phyloP scores from a whole-genome alignment of 768 basidiomycete genomes.

The Xerocomellus amylosporus region DNA sequence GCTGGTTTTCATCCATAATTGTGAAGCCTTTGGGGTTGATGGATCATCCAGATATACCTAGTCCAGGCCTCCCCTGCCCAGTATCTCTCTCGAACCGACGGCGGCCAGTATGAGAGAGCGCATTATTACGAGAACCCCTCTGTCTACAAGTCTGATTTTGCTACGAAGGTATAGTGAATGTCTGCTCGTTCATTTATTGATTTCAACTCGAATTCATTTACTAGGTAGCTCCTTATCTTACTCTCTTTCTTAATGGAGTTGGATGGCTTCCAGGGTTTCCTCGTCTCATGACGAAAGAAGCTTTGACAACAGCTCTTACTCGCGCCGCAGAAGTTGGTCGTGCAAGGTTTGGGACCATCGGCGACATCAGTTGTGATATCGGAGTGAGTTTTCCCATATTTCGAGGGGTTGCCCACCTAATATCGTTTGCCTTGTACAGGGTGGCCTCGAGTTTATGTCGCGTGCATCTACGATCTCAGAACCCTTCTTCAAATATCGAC shows the following conservation, averaged over 20 bases:
- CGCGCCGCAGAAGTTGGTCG: constrained; percentile 49
- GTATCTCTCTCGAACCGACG: constrained; percentile 63
- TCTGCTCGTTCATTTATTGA: not conserved
- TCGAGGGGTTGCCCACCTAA: not conserved
- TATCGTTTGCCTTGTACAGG: constrained; percentile 39
- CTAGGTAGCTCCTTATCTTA: constrained; percentile 82
- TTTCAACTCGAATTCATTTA: not conserved
- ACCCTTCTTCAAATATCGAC: constrained; percentile 62
- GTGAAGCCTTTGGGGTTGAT: not conserved
- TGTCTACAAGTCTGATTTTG: constrained; percentile 64
- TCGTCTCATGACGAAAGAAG: constrained; percentile 67
- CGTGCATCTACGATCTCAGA: constrained; percentile 73
- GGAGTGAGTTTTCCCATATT: constrained; percentile 42
- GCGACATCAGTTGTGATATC: constrained; percentile 90
- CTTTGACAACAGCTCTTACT: constrained; percentile 50
- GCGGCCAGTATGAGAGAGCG: constrained; percentile 53
- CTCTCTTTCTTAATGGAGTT: constrained; percentile 80
- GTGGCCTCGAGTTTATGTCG: constrained; percentile 81
- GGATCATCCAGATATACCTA: constrained; percentile 58
- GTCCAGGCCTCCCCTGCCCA: constrained; percentile 67
- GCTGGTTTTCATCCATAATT: not conserved
- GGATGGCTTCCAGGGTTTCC: constrained; percentile 83
- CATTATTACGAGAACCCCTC: constrained; percentile 76
- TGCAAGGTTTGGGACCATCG: constrained; percentile 66
- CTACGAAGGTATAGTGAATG: constrained; percentile 49